phyloP scores from a whole-genome alignment of 768 basidiomycete species.

The Rhizopogon roseolus region DNA sequence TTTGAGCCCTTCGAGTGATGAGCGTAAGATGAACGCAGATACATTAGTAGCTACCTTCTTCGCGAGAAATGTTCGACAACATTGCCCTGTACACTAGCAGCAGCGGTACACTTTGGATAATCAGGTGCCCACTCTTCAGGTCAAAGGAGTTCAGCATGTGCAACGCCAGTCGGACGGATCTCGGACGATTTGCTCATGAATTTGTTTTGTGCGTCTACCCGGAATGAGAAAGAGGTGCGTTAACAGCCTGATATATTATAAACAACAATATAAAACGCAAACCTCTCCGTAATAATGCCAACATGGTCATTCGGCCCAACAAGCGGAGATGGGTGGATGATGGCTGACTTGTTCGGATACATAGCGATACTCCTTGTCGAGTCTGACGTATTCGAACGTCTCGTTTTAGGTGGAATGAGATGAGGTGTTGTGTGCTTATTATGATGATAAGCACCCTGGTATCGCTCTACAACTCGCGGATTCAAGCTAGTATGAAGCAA shows the following conservation, averaged over 20 bases:
- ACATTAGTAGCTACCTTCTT: slow-evolving; percentile 91
- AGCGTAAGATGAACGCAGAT: slow-evolving; percentile 87
- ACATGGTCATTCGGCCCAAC: slow-evolving; percentile 84
- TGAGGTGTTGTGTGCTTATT: background rate
- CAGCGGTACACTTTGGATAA: slow-evolving; percentile 53
- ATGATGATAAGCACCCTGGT: slow-evolving; percentile 11
- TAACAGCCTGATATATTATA: too few species aligned
- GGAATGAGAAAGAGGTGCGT: background rate
- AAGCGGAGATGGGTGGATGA: slow-evolving; percentile 95
- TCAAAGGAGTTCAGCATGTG: slow-evolving; percentile 79
- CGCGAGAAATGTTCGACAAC: slow-evolving; percentile 90
- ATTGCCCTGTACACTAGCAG: slow-evolving; percentile 37
- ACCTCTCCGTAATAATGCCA: slow-evolving; percentile 94
- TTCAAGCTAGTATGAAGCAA: slow-evolving; percentile 33
- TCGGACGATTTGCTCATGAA: slow-evolving; percentile 97
- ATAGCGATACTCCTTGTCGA: slow-evolving; percentile 89
- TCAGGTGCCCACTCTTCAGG: slow-evolving; percentile 58
- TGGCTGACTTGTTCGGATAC: slow-evolving; percentile 96
- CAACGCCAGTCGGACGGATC: slow-evolving; percentile 92
- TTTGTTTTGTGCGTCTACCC: slow-evolving; percentile 96
- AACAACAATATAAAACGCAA: background rate
- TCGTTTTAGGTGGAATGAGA: slow-evolving; percentile 53
- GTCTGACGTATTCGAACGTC: slow-evolving; percentile 89
- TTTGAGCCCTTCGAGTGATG: too few species aligned
- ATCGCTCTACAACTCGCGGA: slow-evolving; percentile 27